Conservation (phyloP, 2,329 filamentous ascomycete genomes). For the Pezizomycotina sp. region DNA sequence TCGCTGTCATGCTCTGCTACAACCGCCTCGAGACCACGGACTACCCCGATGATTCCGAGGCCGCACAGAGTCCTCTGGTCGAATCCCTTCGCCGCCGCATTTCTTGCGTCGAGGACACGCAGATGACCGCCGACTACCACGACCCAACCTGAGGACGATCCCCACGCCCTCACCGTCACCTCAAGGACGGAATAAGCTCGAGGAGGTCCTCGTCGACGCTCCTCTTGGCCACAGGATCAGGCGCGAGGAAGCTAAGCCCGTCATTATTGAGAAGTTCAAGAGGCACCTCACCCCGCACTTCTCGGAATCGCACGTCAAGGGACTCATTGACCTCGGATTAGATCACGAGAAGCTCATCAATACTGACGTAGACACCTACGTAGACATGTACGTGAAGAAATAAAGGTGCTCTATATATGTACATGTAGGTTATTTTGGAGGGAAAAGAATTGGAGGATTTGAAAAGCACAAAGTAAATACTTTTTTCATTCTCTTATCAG, state of each 20-base stretch:
- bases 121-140: slow-evolving; percentile 93
- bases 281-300: slow-evolving; percentile 78
- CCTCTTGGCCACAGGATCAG: slow-evolving; percentile 82
- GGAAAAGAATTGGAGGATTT: no score
- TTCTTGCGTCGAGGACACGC: slow-evolving; percentile 85
- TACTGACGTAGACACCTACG: slow-evolving; percentile 79
- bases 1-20: slow-evolving; percentile 85
- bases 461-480: no score
- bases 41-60: slow-evolving; percentile 84
- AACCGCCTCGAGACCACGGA: slow-evolving; percentile 84
- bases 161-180: slow-evolving; percentile 84
- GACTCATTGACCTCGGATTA: slow-evolving; percentile 65
- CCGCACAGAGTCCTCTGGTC: slow-evolving; percentile 73
- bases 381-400: slow-evolving; percentile 57
- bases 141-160: slow-evolving; percentile 87
- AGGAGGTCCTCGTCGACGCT: slow-evolving; percentile 84
- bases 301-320: slow-evolving; percentile 55
- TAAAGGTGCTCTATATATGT: no score
- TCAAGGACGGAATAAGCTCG: slow-evolving; percentile 76
- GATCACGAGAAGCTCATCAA: slow-evolving; percentile 59
- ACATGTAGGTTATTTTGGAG: no score
- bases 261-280: slow-evolving; percentile 91
- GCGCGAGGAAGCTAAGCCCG: slow-evolving; percentile 91
- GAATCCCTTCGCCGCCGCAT: slow-evolving; percentile 88
- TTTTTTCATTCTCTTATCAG: no score